These are phyloP conservation scores for Hordeum pubiflorum DNA, from an alignment of 202 grass and related monocot genomes.

Conservation along the genomic window DNA sequence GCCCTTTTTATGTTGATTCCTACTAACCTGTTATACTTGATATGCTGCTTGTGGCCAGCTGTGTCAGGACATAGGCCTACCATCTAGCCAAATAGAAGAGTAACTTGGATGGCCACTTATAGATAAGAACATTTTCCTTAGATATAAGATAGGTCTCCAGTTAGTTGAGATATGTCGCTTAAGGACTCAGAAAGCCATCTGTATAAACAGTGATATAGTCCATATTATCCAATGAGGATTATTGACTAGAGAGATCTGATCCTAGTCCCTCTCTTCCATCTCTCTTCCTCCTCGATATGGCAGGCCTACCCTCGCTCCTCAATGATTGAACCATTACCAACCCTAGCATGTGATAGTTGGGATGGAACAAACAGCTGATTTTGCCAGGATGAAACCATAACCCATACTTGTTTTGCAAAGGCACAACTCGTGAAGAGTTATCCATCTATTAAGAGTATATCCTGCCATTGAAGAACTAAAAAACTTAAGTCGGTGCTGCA, in stretches of 20 bases:
- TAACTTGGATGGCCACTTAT: not conserved
- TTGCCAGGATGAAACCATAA: not conserved
- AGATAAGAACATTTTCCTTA: not conserved
- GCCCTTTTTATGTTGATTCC: not conserved
- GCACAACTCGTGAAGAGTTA: not conserved
- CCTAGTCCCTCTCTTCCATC: not conserved
- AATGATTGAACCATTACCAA: not conserved
- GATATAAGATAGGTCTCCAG: not conserved
- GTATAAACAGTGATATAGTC: not conserved
- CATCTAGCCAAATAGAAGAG: not conserved
- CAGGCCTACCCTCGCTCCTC: not conserved
- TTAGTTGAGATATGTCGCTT: not conserved
- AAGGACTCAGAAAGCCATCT: not conserved
- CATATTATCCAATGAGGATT: not conserved
- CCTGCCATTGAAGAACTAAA: not conserved
- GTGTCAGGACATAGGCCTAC: not conserved
- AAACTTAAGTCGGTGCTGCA: not conserved
- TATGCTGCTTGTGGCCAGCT: not conserved
- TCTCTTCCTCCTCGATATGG: not conserved
- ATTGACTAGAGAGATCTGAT: not conserved
- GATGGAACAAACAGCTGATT: not conserved
- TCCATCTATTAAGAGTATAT: constrained; percentile 2
- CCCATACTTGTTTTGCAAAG: not conserved
- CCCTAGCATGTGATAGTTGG: not conserved
- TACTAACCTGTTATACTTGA: not conserved